A percentile compares a stretch with the other conserved stretches of the same genome.
Conservation (phyloP, 352 stramenopile species). For the Aphanomyces astaci region DNA sequence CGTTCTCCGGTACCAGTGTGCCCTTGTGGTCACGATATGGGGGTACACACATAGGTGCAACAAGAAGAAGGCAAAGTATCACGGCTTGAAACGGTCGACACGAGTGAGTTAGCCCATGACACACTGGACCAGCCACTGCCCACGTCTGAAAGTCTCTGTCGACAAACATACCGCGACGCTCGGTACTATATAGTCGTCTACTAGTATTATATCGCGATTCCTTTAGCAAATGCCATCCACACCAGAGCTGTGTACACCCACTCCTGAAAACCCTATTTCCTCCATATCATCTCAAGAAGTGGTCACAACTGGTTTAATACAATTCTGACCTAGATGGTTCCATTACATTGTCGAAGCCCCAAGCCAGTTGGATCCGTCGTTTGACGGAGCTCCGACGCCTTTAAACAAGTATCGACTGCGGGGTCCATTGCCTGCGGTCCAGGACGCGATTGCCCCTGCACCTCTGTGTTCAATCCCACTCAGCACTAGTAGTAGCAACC, state of each 20-base stretch:
- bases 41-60: neutral
- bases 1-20: neutral
- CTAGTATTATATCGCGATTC: too few species aligned
- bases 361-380: neutral
- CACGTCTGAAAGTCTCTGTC: slow-evolving; percentile 12
- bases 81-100: neutral
- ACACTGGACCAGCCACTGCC: neutral
- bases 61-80: slow-evolving; percentile 19
- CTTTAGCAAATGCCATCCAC: too few species aligned
- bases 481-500: too few species aligned
- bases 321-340: slow-evolving; percentile 11
- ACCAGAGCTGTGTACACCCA: too few species aligned
- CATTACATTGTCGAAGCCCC: slow-evolving; percentile 16
- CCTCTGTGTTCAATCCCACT: too few species aligned
- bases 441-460: neutral
- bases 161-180: slow-evolving; percentile 14
- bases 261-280: too few species aligned
- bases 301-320: neutral
- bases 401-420: slow-evolving; percentile 12
- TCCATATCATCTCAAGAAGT: neutral
- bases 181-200: neutral
- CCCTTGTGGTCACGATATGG: neutral
- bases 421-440: slow-evolving; percentile 11
- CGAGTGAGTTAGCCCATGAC: neutral
- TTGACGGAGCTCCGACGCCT: neutral